Base-by-base conservation (phyloP, 768 basidiomycete genomes). In the Hypholoma fasciculare region DNA sequence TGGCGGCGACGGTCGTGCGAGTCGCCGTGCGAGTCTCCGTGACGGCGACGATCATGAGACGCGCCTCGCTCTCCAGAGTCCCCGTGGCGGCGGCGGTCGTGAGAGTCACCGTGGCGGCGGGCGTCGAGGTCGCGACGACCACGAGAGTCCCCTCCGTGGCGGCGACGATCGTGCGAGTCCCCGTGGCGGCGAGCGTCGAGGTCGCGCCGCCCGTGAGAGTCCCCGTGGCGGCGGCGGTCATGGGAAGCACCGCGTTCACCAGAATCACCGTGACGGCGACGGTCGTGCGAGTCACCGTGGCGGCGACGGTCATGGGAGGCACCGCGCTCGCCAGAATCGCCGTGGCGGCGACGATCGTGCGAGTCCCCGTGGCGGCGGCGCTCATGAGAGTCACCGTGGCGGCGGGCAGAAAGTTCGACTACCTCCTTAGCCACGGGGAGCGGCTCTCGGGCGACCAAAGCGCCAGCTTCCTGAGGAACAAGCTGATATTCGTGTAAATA, bases 21-120 rank as follows among this genome's bases (percentile, higher is more conserved):
- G n/a, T 54, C 52, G 13, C 52, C 52, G 14, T 49, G 52, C 13
- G 54, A 56, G 36, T 59, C 58, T 19, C 60, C 54, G 56, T 51
- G 55, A 19, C 49, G 47, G 59, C 53, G 59, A 2, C 44, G 13
- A 14, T 49, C 59, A 50, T 38, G 59, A 20, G 46, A 30, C 37
- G 17, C 11, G 19, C 49, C 38, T 4, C 59, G 39, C 13, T 26
- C 50, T 2, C 55, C 42, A 36, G 52, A 51, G 50, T 49, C 53
- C 2, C 56, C 57, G 59, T 54, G 59, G 30, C 54, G 38, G 58
- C 57, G 58, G 2, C 53, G 36, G 14, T 57, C 62, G 16, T 58
- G 59, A 36, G 56, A 55, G 39, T 53, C 52, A 3, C 60, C 63
- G 37, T 64, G 63, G 13, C 62, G 42, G 53, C 62, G 61, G 7